A percentile compares a stretch with the other conserved stretches of the same genome.
phyloP scores from a whole-genome alignment of 495 filamentous ascomycete species.

The Cladorrhinum samala region DNA sequence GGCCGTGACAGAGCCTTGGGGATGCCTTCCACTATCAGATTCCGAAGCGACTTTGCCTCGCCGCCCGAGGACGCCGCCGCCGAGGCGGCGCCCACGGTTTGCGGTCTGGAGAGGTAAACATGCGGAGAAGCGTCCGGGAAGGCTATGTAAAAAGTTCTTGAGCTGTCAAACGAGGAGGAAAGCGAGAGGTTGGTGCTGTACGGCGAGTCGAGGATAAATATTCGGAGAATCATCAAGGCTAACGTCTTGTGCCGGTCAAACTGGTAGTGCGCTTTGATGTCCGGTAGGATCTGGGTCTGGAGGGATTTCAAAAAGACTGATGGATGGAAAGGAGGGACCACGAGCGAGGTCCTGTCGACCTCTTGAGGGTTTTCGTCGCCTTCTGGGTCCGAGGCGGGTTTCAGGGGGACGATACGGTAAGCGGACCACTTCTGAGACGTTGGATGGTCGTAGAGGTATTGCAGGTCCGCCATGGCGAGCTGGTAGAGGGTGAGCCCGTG shows the following conservation, averaged over 20 bases:
- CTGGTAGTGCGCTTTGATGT: constrained; percentile 76
- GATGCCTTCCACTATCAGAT: constrained; percentile 65
- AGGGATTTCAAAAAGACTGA: constrained; percentile 67
- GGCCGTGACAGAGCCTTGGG: constrained; percentile 38
- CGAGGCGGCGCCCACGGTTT: constrained; percentile 26
- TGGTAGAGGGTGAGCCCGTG: constrained; percentile 70
- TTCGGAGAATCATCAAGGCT: constrained; percentile 63
- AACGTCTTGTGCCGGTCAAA: constrained; percentile 55
- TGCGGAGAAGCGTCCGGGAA: constrained; percentile 73
- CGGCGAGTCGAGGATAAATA: constrained; percentile 67
- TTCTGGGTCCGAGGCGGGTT: constrained; percentile 28
- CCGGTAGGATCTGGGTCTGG: constrained; percentile 61
- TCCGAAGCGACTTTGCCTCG: constrained; percentile 58
- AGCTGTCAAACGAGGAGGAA: constrained; percentile 38
- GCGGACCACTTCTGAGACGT: constrained; percentile 69
- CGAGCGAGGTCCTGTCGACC: constrained; percentile 38
- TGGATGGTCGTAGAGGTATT: constrained; percentile 72
- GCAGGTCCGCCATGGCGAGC: constrained; percentile 73
- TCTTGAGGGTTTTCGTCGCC: constrained; percentile 16
- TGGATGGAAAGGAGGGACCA: constrained; percentile 67
- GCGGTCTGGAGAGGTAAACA: constrained; percentile 59
- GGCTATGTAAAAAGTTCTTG: constrained; percentile 65
- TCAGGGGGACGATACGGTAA: constrained; percentile 49
- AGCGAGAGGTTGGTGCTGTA: constrained; percentile 45
- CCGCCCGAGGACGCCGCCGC: constrained; percentile 20